phyloP scores from a whole-genome alignment of 2,329 filamentous ascomycete genomes.

The Colletotrichum sp. region DNA sequence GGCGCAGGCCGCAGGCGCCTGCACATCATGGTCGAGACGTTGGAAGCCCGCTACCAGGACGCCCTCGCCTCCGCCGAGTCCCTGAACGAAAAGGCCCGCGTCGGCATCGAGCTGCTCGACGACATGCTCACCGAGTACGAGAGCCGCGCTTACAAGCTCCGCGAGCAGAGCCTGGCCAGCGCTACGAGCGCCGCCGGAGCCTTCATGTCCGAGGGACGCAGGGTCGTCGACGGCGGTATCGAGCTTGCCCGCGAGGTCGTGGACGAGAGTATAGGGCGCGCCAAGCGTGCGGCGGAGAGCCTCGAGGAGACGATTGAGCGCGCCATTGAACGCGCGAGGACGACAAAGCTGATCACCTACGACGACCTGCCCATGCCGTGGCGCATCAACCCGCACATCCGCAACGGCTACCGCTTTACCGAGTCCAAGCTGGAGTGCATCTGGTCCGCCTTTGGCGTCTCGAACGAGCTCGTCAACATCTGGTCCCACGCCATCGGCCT shows the following conservation, averaged over 20 bases:
- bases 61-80: conserved; percentile 84
- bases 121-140: conserved; percentile 87
- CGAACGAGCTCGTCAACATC: conserved; percentile 96
- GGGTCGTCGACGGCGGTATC: conserved; percentile 81
- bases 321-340: conserved; percentile 75
- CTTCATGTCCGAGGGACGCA: conserved; percentile 78
- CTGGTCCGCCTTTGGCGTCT: conserved; percentile 80
- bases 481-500: conserved; percentile 94
- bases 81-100: conserved; percentile 87
- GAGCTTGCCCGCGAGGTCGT: conserved; percentile 77
- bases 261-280: conserved; percentile 81
- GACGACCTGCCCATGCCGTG: conserved; percentile 90
- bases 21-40: conserved; percentile 88
- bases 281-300: conserved; percentile 80
- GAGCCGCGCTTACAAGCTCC: conserved; percentile 77
- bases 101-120: conserved; percentile 87
- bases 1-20: conserved; percentile 84
- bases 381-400: conserved; percentile 94
- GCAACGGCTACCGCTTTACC: conserved; percentile 89
- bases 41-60: conserved; percentile 87
- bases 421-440: conserved; percentile 91
- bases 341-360: conserved; percentile 85
- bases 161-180: conserved; percentile 74
- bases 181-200: conserved; percentile 71
- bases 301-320: conserved; percentile 85